A percentile compares a stretch with the other conserved stretches of the same genome.
Evolutionary conservation across 2,329 filamentous ascomycete species (phyloP).

Genomic region (Fusarium drepaniforme): DNA sequence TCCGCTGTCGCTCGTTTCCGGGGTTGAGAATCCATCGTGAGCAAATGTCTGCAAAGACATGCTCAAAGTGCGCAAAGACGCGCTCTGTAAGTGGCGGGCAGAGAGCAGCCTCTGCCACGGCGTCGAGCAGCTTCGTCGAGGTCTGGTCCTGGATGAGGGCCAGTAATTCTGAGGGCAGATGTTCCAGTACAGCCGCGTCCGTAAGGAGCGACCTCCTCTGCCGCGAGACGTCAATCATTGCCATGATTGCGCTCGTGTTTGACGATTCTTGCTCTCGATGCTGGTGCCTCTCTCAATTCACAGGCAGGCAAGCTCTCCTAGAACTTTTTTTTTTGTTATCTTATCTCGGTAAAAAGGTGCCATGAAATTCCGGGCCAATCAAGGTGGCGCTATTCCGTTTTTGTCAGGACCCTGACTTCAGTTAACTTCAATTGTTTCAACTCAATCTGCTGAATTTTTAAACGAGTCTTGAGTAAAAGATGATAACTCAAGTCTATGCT

Average conservation of each 20-base stretch:
- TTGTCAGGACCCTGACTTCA: slow-evolving; percentile 12
- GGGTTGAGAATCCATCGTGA: slow-evolving; percentile 78
- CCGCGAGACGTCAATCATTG: slow-evolving; percentile 65
- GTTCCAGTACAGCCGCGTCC: slow-evolving; percentile 65
- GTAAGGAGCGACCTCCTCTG: slow-evolving; percentile 68
- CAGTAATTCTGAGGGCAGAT: slow-evolving; percentile 78
- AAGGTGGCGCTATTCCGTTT: slow-evolving; percentile 20
- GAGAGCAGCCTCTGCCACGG: slow-evolving; percentile 77
- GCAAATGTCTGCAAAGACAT: slow-evolving; percentile 84
- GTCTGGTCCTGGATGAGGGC: slow-evolving; percentile 73
- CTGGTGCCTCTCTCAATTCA: slow-evolving; percentile 42
- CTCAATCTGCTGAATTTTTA: too few species aligned
- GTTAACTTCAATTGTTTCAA: not conserved
- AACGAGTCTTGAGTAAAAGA: not conserved
- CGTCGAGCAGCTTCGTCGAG: slow-evolving; percentile 76
- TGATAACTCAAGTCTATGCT: not conserved
- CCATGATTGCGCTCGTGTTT: slow-evolving; percentile 60
- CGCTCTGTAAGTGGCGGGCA: slow-evolving; percentile 76
- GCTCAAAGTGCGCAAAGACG: slow-evolving; percentile 81
- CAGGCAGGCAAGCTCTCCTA: slow-evolving; percentile 43
- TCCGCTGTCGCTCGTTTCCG: slow-evolving; percentile 52
- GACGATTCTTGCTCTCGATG: slow-evolving; percentile 44
- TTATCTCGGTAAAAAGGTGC: slow-evolving; percentile 48
- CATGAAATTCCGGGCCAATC: slow-evolving; percentile 55
- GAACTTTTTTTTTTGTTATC: slow-evolving; percentile 54